Base-by-base conservation (phyloP, 768 basidiomycete genomes). In the Clitopilus hobsonii region DNA sequence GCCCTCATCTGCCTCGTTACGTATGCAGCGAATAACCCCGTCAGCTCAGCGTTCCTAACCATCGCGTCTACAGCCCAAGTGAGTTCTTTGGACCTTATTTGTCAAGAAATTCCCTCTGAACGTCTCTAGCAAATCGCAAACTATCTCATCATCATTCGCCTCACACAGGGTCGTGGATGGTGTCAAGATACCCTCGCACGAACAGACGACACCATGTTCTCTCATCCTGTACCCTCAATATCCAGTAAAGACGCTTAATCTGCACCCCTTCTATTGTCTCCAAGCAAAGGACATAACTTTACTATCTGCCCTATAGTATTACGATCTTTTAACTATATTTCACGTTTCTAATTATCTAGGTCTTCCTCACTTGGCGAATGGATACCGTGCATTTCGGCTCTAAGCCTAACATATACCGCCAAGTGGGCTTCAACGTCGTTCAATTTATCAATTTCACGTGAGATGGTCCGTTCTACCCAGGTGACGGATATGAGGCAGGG, bases 161-260 rank as follows among this genome's bases (percentile, higher is more conserved):
- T 80, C 8, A 71, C 76, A 1, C 66, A 75, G 56, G 78, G 78
- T 14, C 69, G 71, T 24, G 77, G 74, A 3, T 78, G 75, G 78
- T 65, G 58, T 36, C 58, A 62, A 52, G 56, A 64, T 27, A 70
- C 72, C 1, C 58, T 68, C 13, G 30, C 60, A 20, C 38, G 54
- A 13, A 57, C 32, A 4, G 32, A 36, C n/a, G 32, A 36, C n/a
- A 36, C 32, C 32, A 14, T 36, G 13, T 14, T 36, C n/a, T 10
- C 32, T 36, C 32, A 36, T 14, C 32, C n/a, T n/a, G 32, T 4
- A 10, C 32, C 32, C 13, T 36, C 32, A 36, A 36, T 36, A 36
- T 36, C 32, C 32, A 36, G 32, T 4, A 36, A 36, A 36, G 32
- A 36, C n/a, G n/a, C n/a, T n/a, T n/a, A n/a, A n/a, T n/a, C n/a